These are phyloP conservation scores for Glaciozyma antarctica DNA, from an alignment of 768 basidiomycete species.

Conservation along the genomic window DNA sequence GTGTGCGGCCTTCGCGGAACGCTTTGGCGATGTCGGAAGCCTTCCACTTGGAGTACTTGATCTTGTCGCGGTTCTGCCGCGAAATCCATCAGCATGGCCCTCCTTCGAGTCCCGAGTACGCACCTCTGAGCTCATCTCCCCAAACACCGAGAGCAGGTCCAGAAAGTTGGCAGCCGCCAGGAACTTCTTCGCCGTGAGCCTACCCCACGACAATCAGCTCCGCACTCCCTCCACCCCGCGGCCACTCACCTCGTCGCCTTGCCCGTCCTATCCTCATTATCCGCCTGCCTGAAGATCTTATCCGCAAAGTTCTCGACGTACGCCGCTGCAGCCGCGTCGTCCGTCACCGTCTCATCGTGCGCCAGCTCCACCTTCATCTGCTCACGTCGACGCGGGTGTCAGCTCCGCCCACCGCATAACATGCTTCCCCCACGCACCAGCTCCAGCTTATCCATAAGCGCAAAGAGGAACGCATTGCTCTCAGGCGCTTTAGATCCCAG, in stretches of 20 bases:
- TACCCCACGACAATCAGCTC: conserved; percentile 36
- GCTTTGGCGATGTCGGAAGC: conserved; percentile 91
- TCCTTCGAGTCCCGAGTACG: conserved; percentile 23
- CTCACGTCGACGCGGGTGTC: not conserved
- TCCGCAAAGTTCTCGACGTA: conserved; percentile 94
- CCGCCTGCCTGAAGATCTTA: conserved; percentile 75
- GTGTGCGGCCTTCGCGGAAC: conserved; percentile 80
- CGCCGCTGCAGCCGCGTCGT: conserved; percentile 70
- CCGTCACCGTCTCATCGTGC: conserved; percentile 66
- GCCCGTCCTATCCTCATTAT: conserved; percentile 79
- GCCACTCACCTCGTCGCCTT: conserved; percentile 59
- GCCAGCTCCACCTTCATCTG: conserved; percentile 66
- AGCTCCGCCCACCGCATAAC: not conserved
- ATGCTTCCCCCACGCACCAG: conserved; percentile 37
- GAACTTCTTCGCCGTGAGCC: conserved; percentile 87
- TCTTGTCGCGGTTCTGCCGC: conserved; percentile 67
- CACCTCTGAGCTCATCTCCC: conserved; percentile 52
- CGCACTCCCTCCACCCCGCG: not conserved
- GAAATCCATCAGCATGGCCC: not conserved
- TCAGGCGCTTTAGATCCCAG: conserved; percentile 55
- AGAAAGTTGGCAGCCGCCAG: conserved; percentile 90
- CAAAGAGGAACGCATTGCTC: conserved; percentile 60
- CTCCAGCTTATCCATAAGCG: conserved; percentile 69
- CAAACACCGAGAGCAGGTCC: conserved; percentile 73
- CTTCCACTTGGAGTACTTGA: conserved; percentile 94